A percentile compares a stretch with the other conserved stretches of the same genome.
Conservation (phyloP, 2,329 filamentous ascomycete genomes). For the Arthrobotrys sphaeroides region DNA sequence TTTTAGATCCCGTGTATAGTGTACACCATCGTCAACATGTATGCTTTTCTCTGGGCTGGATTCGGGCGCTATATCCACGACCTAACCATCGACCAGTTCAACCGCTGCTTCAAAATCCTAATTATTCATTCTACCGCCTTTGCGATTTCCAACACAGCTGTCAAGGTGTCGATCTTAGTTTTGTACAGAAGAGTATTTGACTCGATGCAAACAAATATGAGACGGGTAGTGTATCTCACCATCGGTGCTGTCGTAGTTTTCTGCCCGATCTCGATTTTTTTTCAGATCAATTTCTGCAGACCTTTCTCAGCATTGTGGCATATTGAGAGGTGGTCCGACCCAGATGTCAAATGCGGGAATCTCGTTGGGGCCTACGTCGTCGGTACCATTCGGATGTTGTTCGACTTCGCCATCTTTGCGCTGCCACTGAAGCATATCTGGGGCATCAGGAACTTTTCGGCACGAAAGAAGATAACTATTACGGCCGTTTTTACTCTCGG, state of each 20-base stretch:
- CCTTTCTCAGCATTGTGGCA: slow-evolving; percentile 29
- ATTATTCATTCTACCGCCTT: slow-evolving; percentile 18
- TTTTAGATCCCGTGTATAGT: slow-evolving; percentile 19
- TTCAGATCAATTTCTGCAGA: neutral
- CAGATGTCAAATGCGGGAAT: slow-evolving; percentile 9
- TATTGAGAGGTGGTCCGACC: neutral
- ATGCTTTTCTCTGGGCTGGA: slow-evolving; percentile 25
- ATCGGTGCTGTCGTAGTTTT: slow-evolving; percentile 2
- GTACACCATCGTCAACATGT: slow-evolving; percentile 24
- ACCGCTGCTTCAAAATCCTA: slow-evolving; percentile 14
- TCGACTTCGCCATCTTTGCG: slow-evolving; percentile 21
- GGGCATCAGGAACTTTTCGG: slow-evolving; percentile 17
- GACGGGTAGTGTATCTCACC: slow-evolving; percentile 5
- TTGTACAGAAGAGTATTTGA: slow-evolving; percentile 24
- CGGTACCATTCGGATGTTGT: neutral
- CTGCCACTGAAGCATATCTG: slow-evolving; percentile 33
- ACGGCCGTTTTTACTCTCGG: slow-evolving; percentile 25
- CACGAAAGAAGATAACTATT: slow-evolving; percentile 21
- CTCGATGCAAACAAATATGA: slow-evolving; percentile 27
- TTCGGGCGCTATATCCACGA: slow-evolving; percentile 25
- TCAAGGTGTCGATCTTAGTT: slow-evolving; percentile 21
- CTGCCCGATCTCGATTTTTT: slow-evolving; percentile 18
- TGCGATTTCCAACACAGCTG: slow-evolving; percentile 20
- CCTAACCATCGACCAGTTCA: slow-evolving; percentile 12
- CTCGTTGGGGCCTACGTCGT: slow-evolving; percentile 6